These are phyloP conservation scores for Leucogyrophana mollusca DNA, from an alignment of 768 basidiomycete genomes.

Conservation along the genomic window DNA sequence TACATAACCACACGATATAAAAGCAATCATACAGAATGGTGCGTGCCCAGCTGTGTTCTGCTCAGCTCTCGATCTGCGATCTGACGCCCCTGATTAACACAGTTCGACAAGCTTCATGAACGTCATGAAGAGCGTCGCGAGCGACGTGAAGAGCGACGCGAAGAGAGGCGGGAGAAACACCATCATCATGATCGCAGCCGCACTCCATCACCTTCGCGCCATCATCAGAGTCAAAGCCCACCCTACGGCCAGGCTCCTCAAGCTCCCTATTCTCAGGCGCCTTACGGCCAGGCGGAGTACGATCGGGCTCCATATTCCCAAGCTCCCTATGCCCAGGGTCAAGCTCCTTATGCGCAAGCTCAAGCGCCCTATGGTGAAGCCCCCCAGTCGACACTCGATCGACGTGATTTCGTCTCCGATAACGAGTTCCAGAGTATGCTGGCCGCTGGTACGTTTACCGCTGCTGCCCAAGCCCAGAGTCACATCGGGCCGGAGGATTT, in stretches of 20 bases:
- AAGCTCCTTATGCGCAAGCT: too few species aligned
- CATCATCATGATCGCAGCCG: background rate
- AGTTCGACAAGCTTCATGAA: constrained; percentile 2
- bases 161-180: background rate
- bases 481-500: constrained; percentile 2
- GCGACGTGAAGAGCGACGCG: background rate
- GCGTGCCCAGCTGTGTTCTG: too few species aligned
- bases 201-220: background rate
- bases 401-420: constrained; percentile 28
- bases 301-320: too few species aligned
- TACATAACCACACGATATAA: too few species aligned
- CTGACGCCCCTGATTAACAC: too few species aligned
- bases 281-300: too few species aligned
- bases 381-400: constrained; percentile 17
- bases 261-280: background rate
- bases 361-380: too few species aligned
- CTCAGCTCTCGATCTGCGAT: too few species aligned
- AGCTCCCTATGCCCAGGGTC: too few species aligned
- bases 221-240: background rate
- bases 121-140: constrained; percentile 7
- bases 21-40: too few species aligned
- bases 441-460: constrained; percentile 10
- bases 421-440: constrained; percentile 23
- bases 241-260: constrained; percentile 1
- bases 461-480: background rate